Evolutionary conservation across 2,329 filamentous ascomycete species (phyloP).

Genomic region (Dactylellina parvicollis): DNA sequence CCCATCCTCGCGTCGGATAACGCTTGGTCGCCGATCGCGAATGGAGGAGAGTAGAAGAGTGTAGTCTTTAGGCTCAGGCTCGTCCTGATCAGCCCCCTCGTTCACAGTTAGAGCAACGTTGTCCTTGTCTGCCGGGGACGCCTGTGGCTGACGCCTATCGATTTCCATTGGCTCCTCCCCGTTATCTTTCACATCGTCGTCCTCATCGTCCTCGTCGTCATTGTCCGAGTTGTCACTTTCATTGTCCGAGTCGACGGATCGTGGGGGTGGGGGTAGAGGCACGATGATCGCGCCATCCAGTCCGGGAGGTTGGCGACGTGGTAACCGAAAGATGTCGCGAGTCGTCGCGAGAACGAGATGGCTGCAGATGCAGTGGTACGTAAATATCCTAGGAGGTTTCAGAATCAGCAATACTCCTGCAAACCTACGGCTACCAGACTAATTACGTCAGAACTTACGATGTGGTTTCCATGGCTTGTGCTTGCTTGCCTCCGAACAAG

Average conservation of each 20-base stretch:
- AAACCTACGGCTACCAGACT: background rate
- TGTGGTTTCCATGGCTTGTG: slow-evolving; percentile 29
- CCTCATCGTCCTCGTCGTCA: slow-evolving; percentile 9
- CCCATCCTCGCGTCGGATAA: slow-evolving; percentile 70
- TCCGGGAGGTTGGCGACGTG: slow-evolving; percentile 65
- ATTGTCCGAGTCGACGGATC: slow-evolving; percentile 56
- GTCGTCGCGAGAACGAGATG: slow-evolving; percentile 72
- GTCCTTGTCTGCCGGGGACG: background rate
- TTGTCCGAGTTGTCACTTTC: slow-evolving; percentile 52
- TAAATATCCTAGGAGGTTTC: slow-evolving; percentile 61
- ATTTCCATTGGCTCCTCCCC: slow-evolving; percentile 50
- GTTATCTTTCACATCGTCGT: background rate
- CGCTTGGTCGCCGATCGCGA: slow-evolving; percentile 64
- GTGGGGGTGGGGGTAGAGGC: slow-evolving; percentile 63
- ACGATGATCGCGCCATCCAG: slow-evolving; percentile 70
- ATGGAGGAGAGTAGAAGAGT: slow-evolving; percentile 66
- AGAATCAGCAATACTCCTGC: background rate
- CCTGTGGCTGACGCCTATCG: slow-evolving; percentile 2
- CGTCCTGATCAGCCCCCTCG: slow-evolving; percentile 52
- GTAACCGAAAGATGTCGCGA: slow-evolving; percentile 66
- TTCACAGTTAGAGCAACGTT: background rate
- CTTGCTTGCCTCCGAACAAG: too few species aligned
- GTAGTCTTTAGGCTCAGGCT: slow-evolving; percentile 59
- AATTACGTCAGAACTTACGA: slow-evolving; percentile 21
- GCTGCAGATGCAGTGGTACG: slow-evolving; percentile 72